phyloP scores from a whole-genome alignment of 768 basidiomycete species.

The Leucocoprinus sp. region DNA sequence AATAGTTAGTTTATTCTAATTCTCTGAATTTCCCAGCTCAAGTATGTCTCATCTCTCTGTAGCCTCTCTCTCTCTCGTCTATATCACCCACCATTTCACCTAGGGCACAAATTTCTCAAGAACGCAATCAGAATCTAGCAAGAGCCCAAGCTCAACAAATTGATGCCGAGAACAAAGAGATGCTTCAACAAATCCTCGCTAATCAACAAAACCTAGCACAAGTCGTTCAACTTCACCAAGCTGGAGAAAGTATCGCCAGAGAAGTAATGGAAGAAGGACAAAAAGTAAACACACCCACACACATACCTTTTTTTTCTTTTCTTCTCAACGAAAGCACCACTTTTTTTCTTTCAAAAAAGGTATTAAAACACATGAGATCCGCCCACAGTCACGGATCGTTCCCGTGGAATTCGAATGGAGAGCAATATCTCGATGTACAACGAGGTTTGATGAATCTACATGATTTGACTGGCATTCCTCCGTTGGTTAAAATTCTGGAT shows the following conservation, averaged over 20 bases:
- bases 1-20: background rate
- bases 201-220: slow-evolving; percentile 18
- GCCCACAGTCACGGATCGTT: slow-evolving; percentile 12
- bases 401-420: slow-evolving; percentile 16
- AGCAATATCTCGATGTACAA: slow-evolving; percentile 34
- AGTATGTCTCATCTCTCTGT: background rate
- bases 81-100: background rate
- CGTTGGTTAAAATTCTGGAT: slow-evolving; percentile 42
- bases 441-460: slow-evolving; percentile 29
- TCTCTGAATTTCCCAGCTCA: background rate
- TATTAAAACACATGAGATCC: slow-evolving; percentile 13
- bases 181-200: slow-evolving; percentile 32
- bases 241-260: slow-evolving; percentile 33
- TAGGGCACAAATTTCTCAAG: slow-evolving; percentile 3
- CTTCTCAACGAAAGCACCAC: slow-evolving; percentile 13
- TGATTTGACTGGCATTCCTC: slow-evolving; percentile 35
- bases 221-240: slow-evolving; percentile 29
- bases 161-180: slow-evolving; percentile 26
- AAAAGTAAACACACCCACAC: slow-evolving; percentile 23
- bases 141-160: slow-evolving; percentile 22
- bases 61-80: background rate
- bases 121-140: slow-evolving; percentile 21
- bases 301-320: background rate
- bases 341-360: slow-evolving; percentile 10
- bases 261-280: slow-evolving; percentile 48